Conservation (phyloP, 371 early-diverging fungal genomes). For the Circinella minor region DNA sequence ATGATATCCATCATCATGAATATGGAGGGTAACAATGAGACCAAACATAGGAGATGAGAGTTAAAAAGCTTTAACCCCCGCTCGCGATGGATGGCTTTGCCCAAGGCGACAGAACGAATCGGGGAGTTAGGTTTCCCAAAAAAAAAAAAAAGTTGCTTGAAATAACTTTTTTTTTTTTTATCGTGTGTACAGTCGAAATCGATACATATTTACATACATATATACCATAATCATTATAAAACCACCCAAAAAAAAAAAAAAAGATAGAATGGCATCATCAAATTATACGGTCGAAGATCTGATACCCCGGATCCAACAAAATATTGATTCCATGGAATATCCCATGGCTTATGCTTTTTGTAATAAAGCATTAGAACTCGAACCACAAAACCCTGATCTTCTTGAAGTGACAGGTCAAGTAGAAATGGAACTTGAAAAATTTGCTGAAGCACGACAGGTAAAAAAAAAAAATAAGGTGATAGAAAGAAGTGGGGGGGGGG, state of each 20-base stretch:
- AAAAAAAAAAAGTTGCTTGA: too few species aligned
- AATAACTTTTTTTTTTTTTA: not conserved
- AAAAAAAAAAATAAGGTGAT: slow-evolving; percentile 13
- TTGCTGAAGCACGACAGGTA: slow-evolving; percentile 74
- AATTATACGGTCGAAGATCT: slow-evolving; percentile 67
- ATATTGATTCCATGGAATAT: slow-evolving; percentile 79
- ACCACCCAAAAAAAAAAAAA: not conserved
- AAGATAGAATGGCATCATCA: slow-evolving; percentile 3
- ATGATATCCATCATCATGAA: too few species aligned
- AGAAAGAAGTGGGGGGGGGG: not conserved
- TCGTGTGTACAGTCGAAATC: too few species aligned
- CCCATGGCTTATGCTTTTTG: slow-evolving; percentile 76
- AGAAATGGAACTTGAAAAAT: slow-evolving; percentile 74
- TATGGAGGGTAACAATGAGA: too few species aligned
- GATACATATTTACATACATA: too few species aligned
- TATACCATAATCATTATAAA: too few species aligned
- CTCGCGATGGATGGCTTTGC: too few species aligned
- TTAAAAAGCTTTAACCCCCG: too few species aligned
- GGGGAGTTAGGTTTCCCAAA: not conserved
- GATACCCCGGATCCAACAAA: slow-evolving; percentile 70
- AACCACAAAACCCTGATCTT: slow-evolving; percentile 65
- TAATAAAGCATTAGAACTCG: slow-evolving; percentile 68
- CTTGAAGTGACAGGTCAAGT: slow-evolving; percentile 77
- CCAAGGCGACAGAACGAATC: not conserved
- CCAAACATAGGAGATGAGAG: too few species aligned